These are phyloP conservation scores for Trichoderma virens DNA, from an alignment of 495 filamentous ascomycete species.

Conservation along the genomic window DNA sequence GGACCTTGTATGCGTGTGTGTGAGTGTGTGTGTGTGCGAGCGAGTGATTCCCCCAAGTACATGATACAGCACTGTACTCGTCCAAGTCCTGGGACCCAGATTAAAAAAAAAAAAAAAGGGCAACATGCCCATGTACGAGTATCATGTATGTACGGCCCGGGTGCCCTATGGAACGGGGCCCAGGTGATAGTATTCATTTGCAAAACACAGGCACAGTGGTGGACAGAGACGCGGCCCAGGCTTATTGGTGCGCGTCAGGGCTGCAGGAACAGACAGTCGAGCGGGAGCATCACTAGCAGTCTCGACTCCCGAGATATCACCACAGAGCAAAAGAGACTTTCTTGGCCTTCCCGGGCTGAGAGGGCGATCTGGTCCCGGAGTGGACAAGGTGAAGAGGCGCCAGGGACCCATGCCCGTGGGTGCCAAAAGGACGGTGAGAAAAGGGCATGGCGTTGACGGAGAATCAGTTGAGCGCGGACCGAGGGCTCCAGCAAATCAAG, in stretches of 20 bases:
- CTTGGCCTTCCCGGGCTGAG: neutral
- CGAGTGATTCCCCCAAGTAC: too few species aligned
- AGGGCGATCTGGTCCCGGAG: neutral
- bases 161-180: neutral
- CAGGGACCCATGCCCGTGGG: neutral
- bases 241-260: conserved; percentile 2
- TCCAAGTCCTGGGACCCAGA: too few species aligned
- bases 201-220: neutral
- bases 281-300: neutral
- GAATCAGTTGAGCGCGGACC: neutral
- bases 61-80: too few species aligned
- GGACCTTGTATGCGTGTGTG: too few species aligned
- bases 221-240: neutral
- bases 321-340: neutral
- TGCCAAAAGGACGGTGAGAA: conserved; percentile 5
- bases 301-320: neutral
- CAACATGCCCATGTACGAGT: neutral
- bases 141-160: neutral
- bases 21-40: too few species aligned
- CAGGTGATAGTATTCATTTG: neutral
- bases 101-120: too few species aligned
- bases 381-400: neutral
- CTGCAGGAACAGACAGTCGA: conserved; percentile 1
- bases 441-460: neutral
- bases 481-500: too few species aligned